phyloP scores from a whole-genome alignment of 1,139 yeast species.

The Cylindricascospora bacillispora region DNA sequence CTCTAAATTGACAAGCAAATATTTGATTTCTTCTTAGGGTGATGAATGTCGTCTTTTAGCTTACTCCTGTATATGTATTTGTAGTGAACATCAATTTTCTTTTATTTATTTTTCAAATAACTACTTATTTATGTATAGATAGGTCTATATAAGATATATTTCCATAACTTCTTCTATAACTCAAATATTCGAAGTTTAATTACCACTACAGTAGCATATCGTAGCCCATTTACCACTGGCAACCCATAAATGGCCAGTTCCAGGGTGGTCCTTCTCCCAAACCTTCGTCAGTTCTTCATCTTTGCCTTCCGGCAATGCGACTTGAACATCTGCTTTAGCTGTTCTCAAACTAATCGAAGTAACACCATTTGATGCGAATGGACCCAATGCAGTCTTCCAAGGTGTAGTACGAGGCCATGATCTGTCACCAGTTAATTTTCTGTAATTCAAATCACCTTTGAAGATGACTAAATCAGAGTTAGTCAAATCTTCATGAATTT shows the following conservation, averaged over 20 bases:
- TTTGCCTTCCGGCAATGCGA: conserved; percentile 62
- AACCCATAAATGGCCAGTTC: conserved; percentile 66
- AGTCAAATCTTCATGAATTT: conserved; percentile 38
- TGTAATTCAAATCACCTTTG: conserved; percentile 92
- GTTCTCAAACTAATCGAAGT: conserved; percentile 72
- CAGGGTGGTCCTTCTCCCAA: conserved; percentile 48
- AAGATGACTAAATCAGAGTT: conserved; percentile 63
- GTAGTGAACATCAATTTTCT: too few relatives aligned
- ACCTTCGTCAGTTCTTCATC: conserved; percentile 51
- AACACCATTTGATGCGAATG: conserved; percentile 46
- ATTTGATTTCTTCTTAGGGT: too few relatives aligned
- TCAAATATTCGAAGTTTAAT: too few relatives aligned
- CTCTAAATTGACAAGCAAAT: too few relatives aligned
- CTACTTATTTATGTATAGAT: too few relatives aligned
- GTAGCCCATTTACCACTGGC: conserved; percentile 92
- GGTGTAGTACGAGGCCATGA: conserved; percentile 77
- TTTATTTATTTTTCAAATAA: too few relatives aligned
- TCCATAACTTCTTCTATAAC: too few relatives aligned
- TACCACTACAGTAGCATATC: conserved; percentile 38
- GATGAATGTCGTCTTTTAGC: too few relatives aligned
- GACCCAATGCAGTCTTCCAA: conserved; percentile 57
- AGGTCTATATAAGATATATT: too few relatives aligned
- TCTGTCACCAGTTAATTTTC: conserved; percentile 86
- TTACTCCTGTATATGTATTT: too few relatives aligned
- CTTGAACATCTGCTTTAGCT: conserved; percentile 94